These are phyloP conservation scores for Staphylotrichum tortipilum DNA, from an alignment of 495 filamentous ascomycete genomes.

Conservation along the genomic window DNA sequence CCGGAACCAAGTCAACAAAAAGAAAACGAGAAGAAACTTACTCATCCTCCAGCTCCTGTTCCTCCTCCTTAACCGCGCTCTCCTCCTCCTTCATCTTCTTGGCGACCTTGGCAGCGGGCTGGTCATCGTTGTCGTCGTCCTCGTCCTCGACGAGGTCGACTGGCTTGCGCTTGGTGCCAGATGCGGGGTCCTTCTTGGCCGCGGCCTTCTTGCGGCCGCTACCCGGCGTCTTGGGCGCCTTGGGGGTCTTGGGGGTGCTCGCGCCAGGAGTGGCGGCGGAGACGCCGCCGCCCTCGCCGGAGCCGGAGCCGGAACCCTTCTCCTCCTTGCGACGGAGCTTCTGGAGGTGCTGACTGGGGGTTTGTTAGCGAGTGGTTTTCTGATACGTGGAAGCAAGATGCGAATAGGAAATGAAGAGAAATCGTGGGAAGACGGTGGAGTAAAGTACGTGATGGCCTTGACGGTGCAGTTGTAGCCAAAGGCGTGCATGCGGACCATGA, in stretches of 20 bases:
- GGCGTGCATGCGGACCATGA: constrained; percentile 14
- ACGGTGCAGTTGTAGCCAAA: constrained; percentile 19
- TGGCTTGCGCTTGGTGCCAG: constrained; percentile 11
- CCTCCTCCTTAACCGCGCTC: constrained; percentile 8
- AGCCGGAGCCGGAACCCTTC: background rate
- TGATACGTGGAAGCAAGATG: too few species aligned
- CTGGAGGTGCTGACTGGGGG: constrained; percentile 30
- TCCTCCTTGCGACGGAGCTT: constrained; percentile 32
- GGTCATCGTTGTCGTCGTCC: constrained; percentile 9
- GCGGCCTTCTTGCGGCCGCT: constrained; percentile 8
- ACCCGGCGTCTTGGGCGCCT: too few species aligned
- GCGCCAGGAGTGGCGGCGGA: too few species aligned
- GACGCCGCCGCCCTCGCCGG: background rate
- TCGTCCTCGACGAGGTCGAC: background rate
- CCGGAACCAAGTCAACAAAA: too few species aligned
- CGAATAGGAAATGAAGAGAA: background rate
- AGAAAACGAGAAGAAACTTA: too few species aligned
- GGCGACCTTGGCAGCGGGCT: background rate
- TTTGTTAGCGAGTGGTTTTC: constrained; percentile 15
- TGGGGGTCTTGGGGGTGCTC: constrained; percentile 9
- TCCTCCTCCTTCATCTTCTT: constrained; percentile 15
- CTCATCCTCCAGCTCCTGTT: constrained; percentile 1
- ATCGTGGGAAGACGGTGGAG: background rate
- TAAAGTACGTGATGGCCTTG: constrained; percentile 25
- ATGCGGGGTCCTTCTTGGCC: constrained; percentile 8